These are phyloP conservation scores for Fraxinus xanthoxyloides DNA, from an alignment of 305 asterid species.

Conservation along the genomic window DNA sequence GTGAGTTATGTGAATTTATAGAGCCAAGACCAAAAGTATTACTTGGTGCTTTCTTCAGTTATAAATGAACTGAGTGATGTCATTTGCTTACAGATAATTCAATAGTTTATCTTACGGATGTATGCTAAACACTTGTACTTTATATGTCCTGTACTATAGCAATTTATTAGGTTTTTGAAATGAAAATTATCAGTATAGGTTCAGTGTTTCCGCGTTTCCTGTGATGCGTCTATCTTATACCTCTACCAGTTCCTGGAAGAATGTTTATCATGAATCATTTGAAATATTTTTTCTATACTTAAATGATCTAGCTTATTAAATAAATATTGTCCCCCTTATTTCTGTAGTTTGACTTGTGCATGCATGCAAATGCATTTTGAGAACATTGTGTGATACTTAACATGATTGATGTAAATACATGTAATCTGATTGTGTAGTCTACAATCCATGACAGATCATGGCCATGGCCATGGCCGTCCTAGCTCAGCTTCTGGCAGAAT, in stretches of 20 bases:
- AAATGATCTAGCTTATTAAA: not conserved
- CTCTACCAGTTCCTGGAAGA: not conserved
- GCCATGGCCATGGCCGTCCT: conserved; percentile 49
- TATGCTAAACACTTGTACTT: not conserved
- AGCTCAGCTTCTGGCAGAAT: conserved; percentile 67
- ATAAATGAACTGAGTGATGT: conserved; percentile 12
- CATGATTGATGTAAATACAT: not conserved
- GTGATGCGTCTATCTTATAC: not conserved
- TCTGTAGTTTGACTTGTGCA: not conserved
- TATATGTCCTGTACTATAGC: not conserved
- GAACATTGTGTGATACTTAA: conserved; percentile 9
- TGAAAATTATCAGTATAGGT: not conserved
- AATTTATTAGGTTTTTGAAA: not conserved
- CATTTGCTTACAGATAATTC: conserved; percentile 6
- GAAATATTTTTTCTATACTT: not conserved
- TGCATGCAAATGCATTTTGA: not conserved
- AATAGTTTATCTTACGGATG: conserved; percentile 8
- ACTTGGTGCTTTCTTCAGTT: not conserved
- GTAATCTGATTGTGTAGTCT: conserved; percentile 20
- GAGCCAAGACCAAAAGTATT: conserved; percentile 9
- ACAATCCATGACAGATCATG: conserved; percentile 46
- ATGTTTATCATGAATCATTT: not conserved
- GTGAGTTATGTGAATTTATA: conserved; percentile 12
- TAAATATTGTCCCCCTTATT: not conserved
- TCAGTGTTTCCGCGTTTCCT: not conserved